Base-by-base conservation (phyloP, 2,329 filamentous ascomycete genomes). In the Kalmusia sp. region DNA sequence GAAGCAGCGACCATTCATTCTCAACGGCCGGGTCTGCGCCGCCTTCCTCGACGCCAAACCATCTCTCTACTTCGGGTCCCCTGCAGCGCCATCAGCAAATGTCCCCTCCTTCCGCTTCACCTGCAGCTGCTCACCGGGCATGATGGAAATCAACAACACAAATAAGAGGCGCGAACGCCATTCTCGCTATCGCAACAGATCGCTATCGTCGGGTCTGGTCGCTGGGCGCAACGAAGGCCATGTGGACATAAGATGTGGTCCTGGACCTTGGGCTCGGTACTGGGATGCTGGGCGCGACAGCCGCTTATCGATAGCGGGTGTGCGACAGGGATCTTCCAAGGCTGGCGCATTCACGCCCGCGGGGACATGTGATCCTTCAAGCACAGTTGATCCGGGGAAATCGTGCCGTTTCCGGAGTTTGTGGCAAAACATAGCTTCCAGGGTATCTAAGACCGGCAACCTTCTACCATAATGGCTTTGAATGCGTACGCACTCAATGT, bases 41-140 rank as follows among this genome's bases (percentile, higher is more conserved):
- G 49, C 87, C 90, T 63, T 93, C 87, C 17, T 87, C 79, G 28
- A 78, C 85, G 57, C 92, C 92, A 70, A 96, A 91, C 90, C 93
- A 98, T 67, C 83, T 85, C 79, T 98, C 93, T 51, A 98, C 90
- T 78, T 99, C 95, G 27, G 95, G 95, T 7, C 95, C 95, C 72
- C 87, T 87, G 61, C 6, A 54, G 34, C 46, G 12, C 41, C 49
- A 39, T 64, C 25, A 58, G 52, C 49, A 43, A 45, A 33, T 40
- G 34, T 17, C 17, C 30, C 17, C 22, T 28, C n/a, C 6, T 31
- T 28, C 21, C 22, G 48, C 41, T 55, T 44, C 55, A 27, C 37
- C n/a, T 24, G 44, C 27, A 51, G 43, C 49, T 35, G 33, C 66
- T 46, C 57, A 77, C 75, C 79, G 73, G 44, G 79, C 79, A 66